Conservation (phyloP, 352 stramenopile species). For the Pythium aristosporum region DNA sequence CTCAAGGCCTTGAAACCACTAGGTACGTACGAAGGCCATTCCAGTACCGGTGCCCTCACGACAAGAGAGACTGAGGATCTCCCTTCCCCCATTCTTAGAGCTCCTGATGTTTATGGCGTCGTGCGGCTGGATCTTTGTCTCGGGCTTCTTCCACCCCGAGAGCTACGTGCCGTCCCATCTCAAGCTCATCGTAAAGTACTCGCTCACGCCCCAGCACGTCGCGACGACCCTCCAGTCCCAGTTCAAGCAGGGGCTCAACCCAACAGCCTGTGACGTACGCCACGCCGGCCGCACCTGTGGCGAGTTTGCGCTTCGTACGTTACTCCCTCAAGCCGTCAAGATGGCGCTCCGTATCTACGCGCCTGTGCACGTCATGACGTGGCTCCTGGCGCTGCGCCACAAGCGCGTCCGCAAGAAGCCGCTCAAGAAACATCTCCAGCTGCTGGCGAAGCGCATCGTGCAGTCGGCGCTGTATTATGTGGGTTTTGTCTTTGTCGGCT, state of each 20-base stretch:
- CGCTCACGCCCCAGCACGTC: conserved; percentile 36
- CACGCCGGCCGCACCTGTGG: conserved; percentile 40
- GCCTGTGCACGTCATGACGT: conserved; percentile 57
- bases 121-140: conserved; percentile 63
- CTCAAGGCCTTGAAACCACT: conserved; percentile 33
- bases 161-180: conserved; percentile 58
- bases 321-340: conserved; percentile 36
- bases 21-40: too few relatives aligned
- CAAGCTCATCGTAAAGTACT: conserved; percentile 61
- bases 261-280: conserved; percentile 44
- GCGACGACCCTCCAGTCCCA: conserved; percentile 37
- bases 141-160: conserved; percentile 55
- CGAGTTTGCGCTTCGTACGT: conserved; percentile 43
- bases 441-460: conserved; percentile 39
- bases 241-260: conserved; percentile 47
- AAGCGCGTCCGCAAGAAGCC: conserved; percentile 39
- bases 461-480: conserved; percentile 55
- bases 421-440: conserved; percentile 24
- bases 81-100: conserved; percentile 26
- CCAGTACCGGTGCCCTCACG: too few relatives aligned
- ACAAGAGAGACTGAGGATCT: not conserved
- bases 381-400: conserved; percentile 44
- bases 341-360: conserved; percentile 51
- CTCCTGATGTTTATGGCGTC: conserved; percentile 50
- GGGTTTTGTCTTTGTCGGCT: conserved; percentile 43